A percentile compares a stretch with the other conserved stretches of the same genome.
Evolutionary conservation across 2,329 filamentous ascomycete species (phyloP).

Genomic region (Pyrenophora tritici-repentis): DNA sequence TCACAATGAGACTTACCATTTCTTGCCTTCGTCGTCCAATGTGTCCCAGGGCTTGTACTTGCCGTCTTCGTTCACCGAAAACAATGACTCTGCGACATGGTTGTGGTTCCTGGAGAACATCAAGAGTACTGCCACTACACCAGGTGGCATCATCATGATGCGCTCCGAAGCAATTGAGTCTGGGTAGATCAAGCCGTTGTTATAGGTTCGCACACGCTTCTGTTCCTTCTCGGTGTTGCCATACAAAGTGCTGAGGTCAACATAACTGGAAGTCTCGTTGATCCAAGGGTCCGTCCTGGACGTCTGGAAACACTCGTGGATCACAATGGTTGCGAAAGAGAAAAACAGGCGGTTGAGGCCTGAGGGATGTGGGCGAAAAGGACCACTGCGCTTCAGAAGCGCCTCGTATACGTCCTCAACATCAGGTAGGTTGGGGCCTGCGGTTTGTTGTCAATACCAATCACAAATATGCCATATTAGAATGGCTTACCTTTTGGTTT

Average conservation of each 20-base stretch:
- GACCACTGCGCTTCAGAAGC: slow-evolving; percentile 64
- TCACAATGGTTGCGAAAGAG: slow-evolving; percentile 70
- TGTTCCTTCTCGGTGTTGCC: slow-evolving; percentile 69
- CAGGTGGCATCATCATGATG: slow-evolving; percentile 68
- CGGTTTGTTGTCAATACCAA: not conserved
- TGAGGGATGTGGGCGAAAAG: slow-evolving; percentile 67
- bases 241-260: slow-evolving; percentile 74
- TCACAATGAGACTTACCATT: slow-evolving; percentile 32
- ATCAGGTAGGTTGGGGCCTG: slow-evolving; percentile 57
- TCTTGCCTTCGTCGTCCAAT: slow-evolving; percentile 49
- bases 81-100: slow-evolving; percentile 75
- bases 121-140: slow-evolving; percentile 68
- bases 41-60: slow-evolving; percentile 74
- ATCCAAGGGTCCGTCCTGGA: slow-evolving; percentile 65
- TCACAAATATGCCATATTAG: not conserved
- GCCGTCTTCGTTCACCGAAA: slow-evolving; percentile 79
- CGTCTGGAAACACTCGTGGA: slow-evolving; percentile 67
- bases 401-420: slow-evolving; percentile 68
- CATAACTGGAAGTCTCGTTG: slow-evolving; percentile 72
- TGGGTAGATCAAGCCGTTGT: slow-evolving; percentile 68
- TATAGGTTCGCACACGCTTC: slow-evolving; percentile 66
- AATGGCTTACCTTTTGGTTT: slow-evolving; percentile 52
- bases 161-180: slow-evolving; percentile 71
- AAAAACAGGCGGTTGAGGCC: slow-evolving; percentile 73
- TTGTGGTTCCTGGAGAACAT: slow-evolving; percentile 80